These are phyloP conservation scores for Amanita jacksonii DNA, from an alignment of 768 basidiomycete species.

Conservation along the genomic window DNA sequence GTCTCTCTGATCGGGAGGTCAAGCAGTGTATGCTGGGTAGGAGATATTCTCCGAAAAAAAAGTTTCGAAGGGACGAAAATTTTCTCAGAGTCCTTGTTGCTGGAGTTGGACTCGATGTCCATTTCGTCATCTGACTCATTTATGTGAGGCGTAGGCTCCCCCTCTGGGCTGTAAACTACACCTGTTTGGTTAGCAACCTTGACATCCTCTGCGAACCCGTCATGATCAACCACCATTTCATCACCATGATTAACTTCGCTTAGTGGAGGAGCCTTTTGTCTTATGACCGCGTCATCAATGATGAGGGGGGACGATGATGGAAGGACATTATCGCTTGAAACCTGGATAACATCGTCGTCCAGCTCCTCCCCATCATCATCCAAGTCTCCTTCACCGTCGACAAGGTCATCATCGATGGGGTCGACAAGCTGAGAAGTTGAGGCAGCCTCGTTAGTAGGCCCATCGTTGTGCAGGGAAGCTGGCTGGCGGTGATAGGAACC, in stretches of 20 bases:
- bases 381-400: slow-evolving; percentile 10
- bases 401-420: slow-evolving; percentile 12
- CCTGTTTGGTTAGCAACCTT: too few species aligned
- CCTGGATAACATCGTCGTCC: slow-evolving; percentile 3
- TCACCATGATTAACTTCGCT: background rate
- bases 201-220: background rate
- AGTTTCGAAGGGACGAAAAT: background rate
- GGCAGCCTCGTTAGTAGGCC: background rate
- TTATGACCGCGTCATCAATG: background rate
- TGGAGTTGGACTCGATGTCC: background rate
- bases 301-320: background rate
- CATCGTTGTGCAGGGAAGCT: slow-evolving; percentile 10
- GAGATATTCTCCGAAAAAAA: background rate
- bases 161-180: too few species aligned
- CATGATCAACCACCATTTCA: background rate
- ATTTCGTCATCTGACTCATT: background rate
- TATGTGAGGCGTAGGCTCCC: background rate
- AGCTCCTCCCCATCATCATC: slow-evolving; percentile 12
- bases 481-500: slow-evolving; percentile 15
- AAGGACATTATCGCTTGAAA: background rate
- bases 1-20: background rate
- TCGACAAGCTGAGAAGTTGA: slow-evolving; percentile 8
- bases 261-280: background rate
- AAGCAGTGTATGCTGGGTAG: slow-evolving; percentile 14
- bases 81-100: background rate